Conservation (phyloP, 2,329 filamentous ascomycete species). For the Colletotrichum acutatum region DNA sequence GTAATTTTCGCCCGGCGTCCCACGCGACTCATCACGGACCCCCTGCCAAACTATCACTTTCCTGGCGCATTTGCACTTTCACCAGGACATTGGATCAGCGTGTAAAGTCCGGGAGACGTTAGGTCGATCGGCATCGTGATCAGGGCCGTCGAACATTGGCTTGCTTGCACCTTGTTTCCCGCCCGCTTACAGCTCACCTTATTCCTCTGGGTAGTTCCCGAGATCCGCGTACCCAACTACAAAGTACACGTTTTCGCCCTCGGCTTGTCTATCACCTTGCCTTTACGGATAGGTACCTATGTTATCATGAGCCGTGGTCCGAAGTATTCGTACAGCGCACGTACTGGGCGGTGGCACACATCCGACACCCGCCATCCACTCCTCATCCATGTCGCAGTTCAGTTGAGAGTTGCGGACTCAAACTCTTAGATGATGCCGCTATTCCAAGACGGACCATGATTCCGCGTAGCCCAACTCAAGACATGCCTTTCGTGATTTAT, state of each 20-base stretch:
- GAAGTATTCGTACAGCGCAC: not conserved
- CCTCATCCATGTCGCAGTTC: not conserved
- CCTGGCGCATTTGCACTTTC: not conserved
- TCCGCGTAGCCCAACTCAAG: not conserved
- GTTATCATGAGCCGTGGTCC: not conserved
- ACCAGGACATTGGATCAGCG: not conserved
- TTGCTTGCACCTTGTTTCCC: not conserved
- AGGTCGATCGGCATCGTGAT: not conserved
- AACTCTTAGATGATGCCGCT: not conserved
- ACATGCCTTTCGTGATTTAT: not conserved
- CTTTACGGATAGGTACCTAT: too few relatives aligned
- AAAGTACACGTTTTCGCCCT: not conserved
- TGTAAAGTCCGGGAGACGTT: not conserved
- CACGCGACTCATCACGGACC: not conserved
- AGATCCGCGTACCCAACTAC: not conserved
- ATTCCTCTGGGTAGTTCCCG: not conserved
- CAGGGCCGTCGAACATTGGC: not conserved
- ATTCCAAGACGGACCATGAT: not conserved
- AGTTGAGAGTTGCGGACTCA: not conserved
- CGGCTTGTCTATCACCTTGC: not conserved
- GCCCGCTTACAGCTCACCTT: not conserved
- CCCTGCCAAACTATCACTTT: constrained; percentile 7
- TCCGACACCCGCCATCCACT: too few relatives aligned
- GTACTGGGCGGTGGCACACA: not conserved
- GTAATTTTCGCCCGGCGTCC: constrained; percentile 29